Evolutionary conservation across 148 eudicot genomes (phyloP), one percentile per base, ranked within the genome.

Genomic region (Chenopodium formosanum): DNA sequence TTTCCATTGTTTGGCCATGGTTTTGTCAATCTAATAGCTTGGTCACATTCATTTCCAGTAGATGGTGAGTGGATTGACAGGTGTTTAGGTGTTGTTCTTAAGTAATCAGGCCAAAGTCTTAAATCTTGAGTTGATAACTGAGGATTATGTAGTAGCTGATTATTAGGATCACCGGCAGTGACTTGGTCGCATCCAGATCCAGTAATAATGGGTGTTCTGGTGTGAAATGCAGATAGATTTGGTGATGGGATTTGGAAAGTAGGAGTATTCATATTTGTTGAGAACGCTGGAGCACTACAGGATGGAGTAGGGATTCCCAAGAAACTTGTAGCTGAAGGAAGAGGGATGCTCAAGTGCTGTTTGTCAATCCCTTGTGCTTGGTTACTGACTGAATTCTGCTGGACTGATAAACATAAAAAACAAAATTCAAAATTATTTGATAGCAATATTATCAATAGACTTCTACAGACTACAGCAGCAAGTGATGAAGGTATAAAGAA

Each of bases 311-410:
- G 60, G 75, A 72, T 27, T 4, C 34, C 47, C 56, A 44, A 29
- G 62, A 81, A 60, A 76, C 79, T 81, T 70, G 48, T 65, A 34
- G 40, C 23, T 44, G 83, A 77, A 62, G 79, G 67, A 76, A 50
- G 29, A 80, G 63, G 74, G 62, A 37, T 65, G 40, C 20, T 56
- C 20, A 81, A 79, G n/a, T 23, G 69, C 11, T 16, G 58, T 4
- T 76, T 74, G 53, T 74, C 27, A 44, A 77, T 60, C 73, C 67
- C 82, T 14, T 48, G 81, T 81, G 85, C 68, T 53, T 29, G 47
- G 79, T 82, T 67, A 63, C 70, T 31, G 40, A 23, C 50, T 29
- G 64, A 19, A 78, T 29, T 40, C 34, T 31, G 44, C 32, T 64
- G 52, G 40, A 77, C 84, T 82, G 77, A 31, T 74, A 44, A 69